phyloP scores from a whole-genome alignment of 2,329 filamentous ascomycete species.

The Blumeria graminis region DNA sequence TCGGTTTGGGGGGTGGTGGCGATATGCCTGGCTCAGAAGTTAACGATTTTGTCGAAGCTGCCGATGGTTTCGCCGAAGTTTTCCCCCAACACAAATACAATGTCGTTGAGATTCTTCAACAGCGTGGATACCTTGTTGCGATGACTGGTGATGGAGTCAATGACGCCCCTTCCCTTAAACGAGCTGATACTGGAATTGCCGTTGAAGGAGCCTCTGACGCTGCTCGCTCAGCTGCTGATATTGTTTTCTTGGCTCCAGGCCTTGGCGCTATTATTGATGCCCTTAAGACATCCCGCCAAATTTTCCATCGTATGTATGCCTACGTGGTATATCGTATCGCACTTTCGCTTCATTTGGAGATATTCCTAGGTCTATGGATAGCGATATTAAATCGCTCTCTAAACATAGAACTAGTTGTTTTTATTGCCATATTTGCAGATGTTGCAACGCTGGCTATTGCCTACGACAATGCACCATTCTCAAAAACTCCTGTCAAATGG shows the following conservation, averaged over 20 bases:
- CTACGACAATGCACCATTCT: conserved; percentile 80
- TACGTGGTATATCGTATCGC: conserved; percentile 93
- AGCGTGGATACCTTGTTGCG: conserved; percentile 79
- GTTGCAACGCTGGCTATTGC: conserved; percentile 80
- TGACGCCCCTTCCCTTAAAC: conserved; percentile 78
- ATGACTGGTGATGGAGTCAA: conserved; percentile 96
- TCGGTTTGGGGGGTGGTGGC: conserved; percentile 71
- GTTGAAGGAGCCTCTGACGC: conserved; percentile 82
- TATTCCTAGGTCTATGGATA: conserved; percentile 82
- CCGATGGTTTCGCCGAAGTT: conserved; percentile 83
- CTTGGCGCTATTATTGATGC: conserved; percentile 83
- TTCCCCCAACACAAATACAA: conserved; percentile 93
- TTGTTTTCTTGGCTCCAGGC: conserved; percentile 79
- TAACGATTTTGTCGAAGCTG: conserved; percentile 87
- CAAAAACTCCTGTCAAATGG: conserved; percentile 75
- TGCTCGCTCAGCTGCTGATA: conserved; percentile 75
- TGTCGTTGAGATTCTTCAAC: conserved; percentile 78
- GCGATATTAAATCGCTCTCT: conserved; percentile 64
- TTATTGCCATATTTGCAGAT: conserved; percentile 87
- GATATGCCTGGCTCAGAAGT: conserved; percentile 87
- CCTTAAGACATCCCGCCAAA: conserved; percentile 77
- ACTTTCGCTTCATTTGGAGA: conserved; percentile 70
- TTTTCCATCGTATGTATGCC: conserved; percentile 92
- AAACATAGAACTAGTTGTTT: conserved; percentile 71
- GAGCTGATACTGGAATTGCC: conserved; percentile 89